These are phyloP conservation scores for Bruguiera parviflora DNA, from an alignment of 345 rosid genomes.

Conservation along the genomic window DNA sequence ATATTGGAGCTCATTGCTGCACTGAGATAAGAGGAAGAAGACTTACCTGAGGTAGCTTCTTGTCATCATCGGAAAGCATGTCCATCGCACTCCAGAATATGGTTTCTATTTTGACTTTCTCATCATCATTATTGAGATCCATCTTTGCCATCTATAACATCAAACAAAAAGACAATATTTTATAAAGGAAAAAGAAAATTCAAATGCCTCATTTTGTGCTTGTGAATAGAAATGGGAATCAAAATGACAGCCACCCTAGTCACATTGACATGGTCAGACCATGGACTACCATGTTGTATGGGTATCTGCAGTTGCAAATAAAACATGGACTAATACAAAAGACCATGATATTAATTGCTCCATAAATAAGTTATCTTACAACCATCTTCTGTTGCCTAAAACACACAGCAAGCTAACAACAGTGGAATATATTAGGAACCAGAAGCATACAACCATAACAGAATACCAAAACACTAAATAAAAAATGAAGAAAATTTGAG, in stretches of 20 bases:
- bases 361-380: neutral
- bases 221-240: conserved; percentile 2
- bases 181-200: neutral
- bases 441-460: no score
- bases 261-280: neutral
- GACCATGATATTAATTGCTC: neutral
- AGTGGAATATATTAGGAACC: neutral
- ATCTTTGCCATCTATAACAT: conserved; percentile 76
- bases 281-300: neutral
- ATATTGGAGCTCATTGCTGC: neutral
- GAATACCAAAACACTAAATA: neutral
- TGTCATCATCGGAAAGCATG: conserved; percentile 97
- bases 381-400: neutral
- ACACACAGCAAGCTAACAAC: neutral
- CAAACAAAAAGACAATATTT: neutral
- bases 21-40: conserved; percentile 20
- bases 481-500: neutral
- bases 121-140: conserved; percentile 89
- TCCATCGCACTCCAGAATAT: conserved; percentile 97
- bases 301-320: neutral
- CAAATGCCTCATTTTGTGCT: neutral
- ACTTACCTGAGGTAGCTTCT: conserved; percentile 98
- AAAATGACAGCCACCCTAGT: neutral
- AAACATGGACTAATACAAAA: neutral
- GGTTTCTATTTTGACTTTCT: conserved; percentile 74